Conservation (phyloP, 106 monocot genomes). For the Agapanthus africanus region DNA sequence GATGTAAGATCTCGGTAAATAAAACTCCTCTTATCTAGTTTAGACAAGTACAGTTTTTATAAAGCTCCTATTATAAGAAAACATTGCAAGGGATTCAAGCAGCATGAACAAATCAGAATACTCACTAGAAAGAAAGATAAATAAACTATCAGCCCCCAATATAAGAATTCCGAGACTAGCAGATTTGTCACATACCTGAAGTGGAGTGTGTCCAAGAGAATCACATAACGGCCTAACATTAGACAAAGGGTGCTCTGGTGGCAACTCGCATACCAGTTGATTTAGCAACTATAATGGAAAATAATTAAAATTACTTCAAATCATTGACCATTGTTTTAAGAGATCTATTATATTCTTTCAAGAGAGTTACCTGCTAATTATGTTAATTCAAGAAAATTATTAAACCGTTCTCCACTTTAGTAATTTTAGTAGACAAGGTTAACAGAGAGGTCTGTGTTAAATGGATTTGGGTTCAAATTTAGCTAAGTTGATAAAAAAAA, state of each 20-base stretch:
- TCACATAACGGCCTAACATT: slow-evolving; percentile 60
- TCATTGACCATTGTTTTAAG: not conserved
- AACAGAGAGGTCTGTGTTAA: not conserved
- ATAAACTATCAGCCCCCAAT: not conserved
- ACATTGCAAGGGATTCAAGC: not conserved
- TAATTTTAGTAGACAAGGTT: not conserved
- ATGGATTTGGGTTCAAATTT: not conserved
- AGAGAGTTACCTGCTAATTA: not conserved
- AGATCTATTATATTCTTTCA: not conserved
- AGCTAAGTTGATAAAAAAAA: not conserved
- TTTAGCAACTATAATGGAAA: slow-evolving; percentile 65
- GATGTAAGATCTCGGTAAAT: too few species aligned
- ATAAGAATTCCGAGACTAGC: not conserved
- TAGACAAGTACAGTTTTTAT: not conserved
- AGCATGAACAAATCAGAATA: not conserved
- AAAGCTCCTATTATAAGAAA: not conserved
- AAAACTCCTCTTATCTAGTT: too few species aligned
- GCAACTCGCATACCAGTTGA: slow-evolving; percentile 79
- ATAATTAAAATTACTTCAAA: slow-evolving; percentile 2
- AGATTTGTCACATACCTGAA: slow-evolving; percentile 33
- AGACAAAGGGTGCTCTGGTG: slow-evolving; percentile 76
- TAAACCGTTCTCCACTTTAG: not conserved
- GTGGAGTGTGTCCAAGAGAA: slow-evolving; percentile 72
- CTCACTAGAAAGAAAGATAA: not conserved
- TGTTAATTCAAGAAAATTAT: too few species aligned